These are phyloP conservation scores for Prunus davidiana DNA, from an alignment of 306 rosid genomes.

Conservation along the genomic window DNA sequence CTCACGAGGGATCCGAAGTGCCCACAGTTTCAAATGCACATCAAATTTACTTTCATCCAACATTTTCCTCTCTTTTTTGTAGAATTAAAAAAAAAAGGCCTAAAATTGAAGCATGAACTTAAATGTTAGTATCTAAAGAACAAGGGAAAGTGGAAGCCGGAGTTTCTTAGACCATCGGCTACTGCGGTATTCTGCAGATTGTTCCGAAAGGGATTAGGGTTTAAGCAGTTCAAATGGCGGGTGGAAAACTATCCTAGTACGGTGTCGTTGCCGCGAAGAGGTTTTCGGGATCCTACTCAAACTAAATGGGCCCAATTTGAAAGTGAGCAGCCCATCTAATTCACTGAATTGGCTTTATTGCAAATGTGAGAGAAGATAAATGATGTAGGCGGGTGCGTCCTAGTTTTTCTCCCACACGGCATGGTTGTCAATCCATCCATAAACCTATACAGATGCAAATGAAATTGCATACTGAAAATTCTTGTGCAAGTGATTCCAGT, in stretches of 20 bases:
- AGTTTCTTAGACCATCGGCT: background rate
- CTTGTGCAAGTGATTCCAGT: too few species aligned
- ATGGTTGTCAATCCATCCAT: too few species aligned
- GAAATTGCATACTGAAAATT: too few species aligned
- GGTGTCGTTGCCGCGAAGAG: background rate
- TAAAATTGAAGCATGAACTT: background rate
- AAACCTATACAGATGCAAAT: too few species aligned
- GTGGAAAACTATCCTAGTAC: background rate
- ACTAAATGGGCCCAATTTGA: background rate
- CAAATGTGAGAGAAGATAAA: too few species aligned
- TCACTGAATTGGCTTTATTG: too few species aligned
- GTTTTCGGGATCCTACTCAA: background rate
- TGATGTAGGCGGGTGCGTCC: too few species aligned
- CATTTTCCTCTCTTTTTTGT: constrained; percentile 23
- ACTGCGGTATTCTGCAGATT: background rate
- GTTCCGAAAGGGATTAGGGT: background rate
- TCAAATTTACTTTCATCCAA: constrained; percentile 74
- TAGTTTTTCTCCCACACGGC: too few species aligned
- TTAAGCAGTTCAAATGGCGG: background rate
- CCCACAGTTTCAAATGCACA: constrained; percentile 58
- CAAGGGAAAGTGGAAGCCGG: background rate
- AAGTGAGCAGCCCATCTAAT: background rate
- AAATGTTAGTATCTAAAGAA: background rate
- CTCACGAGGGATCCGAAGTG: constrained; percentile 88
- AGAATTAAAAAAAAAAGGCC: background rate